Conservation (phyloP, 2,329 filamentous ascomycete species). For the Ceratocystis colombiana region DNA sequence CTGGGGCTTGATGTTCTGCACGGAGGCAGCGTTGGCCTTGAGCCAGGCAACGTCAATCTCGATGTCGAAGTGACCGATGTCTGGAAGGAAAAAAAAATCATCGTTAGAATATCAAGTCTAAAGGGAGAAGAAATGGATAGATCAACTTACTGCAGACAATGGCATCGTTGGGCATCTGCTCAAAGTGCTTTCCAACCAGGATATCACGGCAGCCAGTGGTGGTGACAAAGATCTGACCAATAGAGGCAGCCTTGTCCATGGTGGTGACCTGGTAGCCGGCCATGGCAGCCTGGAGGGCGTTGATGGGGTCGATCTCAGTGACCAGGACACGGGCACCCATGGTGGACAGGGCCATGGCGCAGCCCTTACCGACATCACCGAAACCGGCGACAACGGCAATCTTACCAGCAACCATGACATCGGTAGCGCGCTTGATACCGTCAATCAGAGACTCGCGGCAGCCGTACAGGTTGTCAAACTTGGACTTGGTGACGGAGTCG, state of each 20-base stretch:
- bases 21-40: slow-evolving; percentile 87
- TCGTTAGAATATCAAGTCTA: slow-evolving; percentile 18
- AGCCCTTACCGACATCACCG: slow-evolving; percentile 99
- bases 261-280: slow-evolving; percentile 93
- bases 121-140: background rate
- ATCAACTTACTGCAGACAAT: slow-evolving; percentile 80
- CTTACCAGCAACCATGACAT: slow-evolving; percentile 99
- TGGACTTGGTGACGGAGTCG: slow-evolving; percentile 99
- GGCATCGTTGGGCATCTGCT: slow-evolving; percentile 91
- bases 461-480: slow-evolving; percentile 99
- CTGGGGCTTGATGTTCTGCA: slow-evolving; percentile 99
- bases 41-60: slow-evolving; percentile 99
- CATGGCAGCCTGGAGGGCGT: slow-evolving; percentile 96
- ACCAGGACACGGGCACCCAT: slow-evolving; percentile 96
- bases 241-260: slow-evolving; percentile 87
- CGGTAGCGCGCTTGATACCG: slow-evolving; percentile 99
- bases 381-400: slow-evolving; percentile 93
- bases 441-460: slow-evolving; percentile 98
- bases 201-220: slow-evolving; percentile 99
- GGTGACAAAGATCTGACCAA: slow-evolving; percentile 97
- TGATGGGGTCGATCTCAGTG: slow-evolving; percentile 98
- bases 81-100: slow-evolving; percentile 33
- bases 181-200: slow-evolving; percentile 81
- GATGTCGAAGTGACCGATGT: slow-evolving; percentile 99
- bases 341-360: slow-evolving; percentile 85